Evolutionary conservation across 306 rosid species (phyloP).

Genomic region (Lablab purpureus): DNA sequence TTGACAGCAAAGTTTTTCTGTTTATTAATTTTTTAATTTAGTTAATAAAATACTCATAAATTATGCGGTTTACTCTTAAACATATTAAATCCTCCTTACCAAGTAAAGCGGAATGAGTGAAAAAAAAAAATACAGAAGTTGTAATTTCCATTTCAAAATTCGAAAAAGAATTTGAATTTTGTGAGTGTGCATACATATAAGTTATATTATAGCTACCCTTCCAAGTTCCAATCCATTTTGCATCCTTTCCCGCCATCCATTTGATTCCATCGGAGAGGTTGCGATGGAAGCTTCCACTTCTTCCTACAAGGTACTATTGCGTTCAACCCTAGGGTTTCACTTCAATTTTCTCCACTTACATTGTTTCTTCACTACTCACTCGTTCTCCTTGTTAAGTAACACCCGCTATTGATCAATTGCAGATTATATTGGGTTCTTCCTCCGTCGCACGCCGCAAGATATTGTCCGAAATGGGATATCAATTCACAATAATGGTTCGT

Average conservation of each 20-base stretch:
- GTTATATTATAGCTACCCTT: not conserved
- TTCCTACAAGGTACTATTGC: conserved; percentile 51
- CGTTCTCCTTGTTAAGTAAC: not conserved
- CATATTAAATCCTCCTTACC: too few species aligned
- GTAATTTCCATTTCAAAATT: too few species aligned
- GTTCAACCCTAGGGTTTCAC: conserved; percentile 52
- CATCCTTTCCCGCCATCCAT: conserved; percentile 12
- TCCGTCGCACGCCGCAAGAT: conserved; percentile 75
- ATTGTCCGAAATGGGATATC: conserved; percentile 79
- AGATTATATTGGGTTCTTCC: conserved; percentile 82
- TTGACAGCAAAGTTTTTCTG: too few species aligned
- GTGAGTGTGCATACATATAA: too few species aligned
- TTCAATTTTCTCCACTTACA: not conserved
- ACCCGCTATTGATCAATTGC: conserved; percentile 36
- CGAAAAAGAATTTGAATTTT: too few species aligned
- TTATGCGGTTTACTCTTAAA: too few species aligned
- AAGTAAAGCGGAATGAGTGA: too few species aligned
- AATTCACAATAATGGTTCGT: conserved; percentile 80
- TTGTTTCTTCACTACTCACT: not conserved
- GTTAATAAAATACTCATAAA: too few species aligned
- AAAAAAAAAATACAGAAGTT: too few species aligned
- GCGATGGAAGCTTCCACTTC: conserved; percentile 53
- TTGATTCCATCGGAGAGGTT: not conserved
- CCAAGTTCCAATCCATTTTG: not conserved
- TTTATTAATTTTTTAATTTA: too few species aligned